Evolutionary conservation across 2,329 filamentous ascomycete species (phyloP).

Genomic region (Gaeumannomyces sp.): DNA sequence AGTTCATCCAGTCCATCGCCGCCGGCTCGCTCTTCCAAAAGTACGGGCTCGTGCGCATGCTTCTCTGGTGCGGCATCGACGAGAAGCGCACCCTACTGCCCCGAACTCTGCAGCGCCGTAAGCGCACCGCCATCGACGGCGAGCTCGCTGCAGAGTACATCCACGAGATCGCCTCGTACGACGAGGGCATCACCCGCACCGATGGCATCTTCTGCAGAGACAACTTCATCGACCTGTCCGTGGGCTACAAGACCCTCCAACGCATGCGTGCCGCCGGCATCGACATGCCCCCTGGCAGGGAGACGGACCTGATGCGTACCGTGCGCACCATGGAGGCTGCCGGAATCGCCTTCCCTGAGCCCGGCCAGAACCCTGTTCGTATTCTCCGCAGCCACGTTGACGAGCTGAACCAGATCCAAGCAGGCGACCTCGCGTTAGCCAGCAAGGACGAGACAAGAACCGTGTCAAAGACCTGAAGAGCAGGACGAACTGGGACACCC

Average conservation of each 20-base stretch:
- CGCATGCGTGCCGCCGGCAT: slow-evolving; percentile 42
- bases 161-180: slow-evolving; percentile 39
- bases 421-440: neutral
- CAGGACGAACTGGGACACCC: slow-evolving; percentile 13
- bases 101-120: slow-evolving; percentile 46
- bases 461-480: slow-evolving; percentile 11
- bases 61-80: slow-evolving; percentile 62
- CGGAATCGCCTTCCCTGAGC: slow-evolving; percentile 12
- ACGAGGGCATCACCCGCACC: slow-evolving; percentile 2
- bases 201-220: slow-evolving; percentile 23
- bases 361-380: slow-evolving; percentile 19
- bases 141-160: slow-evolving; percentile 56
- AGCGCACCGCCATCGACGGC: slow-evolving; percentile 49
- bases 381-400: neutral
- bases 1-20: slow-evolving; percentile 55
- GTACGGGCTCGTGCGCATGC: slow-evolving; percentile 73
- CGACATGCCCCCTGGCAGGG: slow-evolving; percentile 38
- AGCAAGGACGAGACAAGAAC: neutral
- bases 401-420: neutral
- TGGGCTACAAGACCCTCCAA: slow-evolving; percentile 30
- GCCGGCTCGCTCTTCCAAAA: slow-evolving; percentile 58
- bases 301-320: slow-evolving; percentile 26
- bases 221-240: slow-evolving; percentile 40
- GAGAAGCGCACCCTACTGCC: slow-evolving; percentile 58
- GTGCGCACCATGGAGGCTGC: slow-evolving; percentile 19